These are phyloP conservation scores for Fusarium sp. DNA, from an alignment of 2,329 filamentous ascomycete genomes.

Conservation along the genomic window DNA sequence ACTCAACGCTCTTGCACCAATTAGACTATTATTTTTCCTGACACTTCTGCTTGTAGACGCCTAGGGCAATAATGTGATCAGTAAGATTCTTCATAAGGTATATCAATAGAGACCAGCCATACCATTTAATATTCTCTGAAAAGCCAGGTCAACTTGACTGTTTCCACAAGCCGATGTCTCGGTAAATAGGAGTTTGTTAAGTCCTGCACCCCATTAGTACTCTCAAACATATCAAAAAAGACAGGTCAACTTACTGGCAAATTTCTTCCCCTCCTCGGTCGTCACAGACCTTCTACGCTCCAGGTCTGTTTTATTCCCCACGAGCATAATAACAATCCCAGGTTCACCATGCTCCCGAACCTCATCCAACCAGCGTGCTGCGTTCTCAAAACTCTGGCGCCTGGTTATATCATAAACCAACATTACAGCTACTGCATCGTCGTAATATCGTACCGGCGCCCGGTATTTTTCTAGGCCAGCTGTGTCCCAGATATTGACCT, in stretches of 20 bases:
- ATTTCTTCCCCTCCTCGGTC: background rate
- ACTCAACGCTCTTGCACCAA: no score
- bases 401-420: background rate
- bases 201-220: background rate
- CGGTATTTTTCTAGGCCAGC: background rate
- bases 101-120: background rate
- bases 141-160: background rate
- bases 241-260: background rate
- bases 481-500: background rate
- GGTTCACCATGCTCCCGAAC: background rate
- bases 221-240: accelerated
- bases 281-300: background rate
- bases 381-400: background rate
- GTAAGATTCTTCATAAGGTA: accelerated
- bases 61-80: background rate
- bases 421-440: background rate
- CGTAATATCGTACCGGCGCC: background rate
- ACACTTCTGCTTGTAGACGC: background rate
- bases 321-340: background rate
- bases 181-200: background rate
- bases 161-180: background rate
- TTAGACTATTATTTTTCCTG: background rate
- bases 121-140: background rate
- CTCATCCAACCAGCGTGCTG: background rate
- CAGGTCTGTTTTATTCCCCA: slow-evolving; percentile 5